A percentile compares a stretch with the other conserved stretches of the same genome.
phyloP scores from a whole-genome alignment of 805 yeast genomes.

The Phaffomyces opuntiae region DNA sequence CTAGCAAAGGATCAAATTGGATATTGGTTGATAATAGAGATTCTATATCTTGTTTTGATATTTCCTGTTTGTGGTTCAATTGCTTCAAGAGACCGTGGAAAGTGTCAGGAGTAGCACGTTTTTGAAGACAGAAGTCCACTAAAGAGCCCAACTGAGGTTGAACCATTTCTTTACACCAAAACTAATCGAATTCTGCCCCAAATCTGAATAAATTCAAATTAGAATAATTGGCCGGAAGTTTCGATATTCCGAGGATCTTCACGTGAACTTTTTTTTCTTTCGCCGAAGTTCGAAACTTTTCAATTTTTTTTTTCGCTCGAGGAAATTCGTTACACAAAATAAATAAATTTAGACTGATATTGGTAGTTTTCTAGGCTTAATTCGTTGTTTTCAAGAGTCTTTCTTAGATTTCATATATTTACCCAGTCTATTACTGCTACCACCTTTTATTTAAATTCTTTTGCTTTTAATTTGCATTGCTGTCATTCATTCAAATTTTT shows the following conservation, averaged over 20 bases:
- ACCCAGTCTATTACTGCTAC: too few species aligned
- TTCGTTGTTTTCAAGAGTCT: too few species aligned
- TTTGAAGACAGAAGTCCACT: conserved; percentile 12
- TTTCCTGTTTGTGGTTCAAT: conserved; percentile 16
- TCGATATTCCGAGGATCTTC: too few species aligned
- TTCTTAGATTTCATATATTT: too few species aligned
- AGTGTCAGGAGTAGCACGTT: conserved; percentile 9
- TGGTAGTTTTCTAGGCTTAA: too few species aligned
- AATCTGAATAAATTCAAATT: too few species aligned
- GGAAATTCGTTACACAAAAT: too few species aligned
- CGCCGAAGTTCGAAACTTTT: background rate
- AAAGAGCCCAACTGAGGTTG: conserved; percentile 6
- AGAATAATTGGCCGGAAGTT: background rate
- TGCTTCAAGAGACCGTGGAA: conserved; percentile 19
- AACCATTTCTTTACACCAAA: background rate
- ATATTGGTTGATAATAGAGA: conserved; percentile 4
- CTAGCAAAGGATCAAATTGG: conserved; percentile 17
- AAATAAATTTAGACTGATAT: too few species aligned
- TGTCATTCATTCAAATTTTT: background rate
- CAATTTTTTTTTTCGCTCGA: too few species aligned
- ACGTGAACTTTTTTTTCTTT: background rate
- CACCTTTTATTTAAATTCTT: too few species aligned
- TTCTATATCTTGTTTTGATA: conserved; percentile 10
- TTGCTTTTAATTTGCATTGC: too few species aligned
- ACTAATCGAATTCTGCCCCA: background rate